Conservation (phyloP, 192 early-diverging fungal genomes). For the Chytriomyces hyalinus region DNA sequence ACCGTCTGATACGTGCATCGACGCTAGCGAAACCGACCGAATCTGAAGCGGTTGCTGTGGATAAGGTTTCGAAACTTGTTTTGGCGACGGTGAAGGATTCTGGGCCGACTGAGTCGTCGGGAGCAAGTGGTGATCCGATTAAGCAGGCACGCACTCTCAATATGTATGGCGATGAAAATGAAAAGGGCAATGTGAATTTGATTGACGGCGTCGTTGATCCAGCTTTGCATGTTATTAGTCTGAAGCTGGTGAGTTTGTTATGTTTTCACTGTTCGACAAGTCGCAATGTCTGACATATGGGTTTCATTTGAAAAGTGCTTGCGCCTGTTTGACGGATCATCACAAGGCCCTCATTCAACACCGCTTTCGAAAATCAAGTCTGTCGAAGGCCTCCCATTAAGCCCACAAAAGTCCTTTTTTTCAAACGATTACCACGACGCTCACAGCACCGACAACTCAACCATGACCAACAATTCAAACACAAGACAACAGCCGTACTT, state of each 20-base stretch:
- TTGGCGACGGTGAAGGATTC: neutral
- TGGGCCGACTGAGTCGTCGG: neutral
- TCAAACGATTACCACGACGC: neutral
- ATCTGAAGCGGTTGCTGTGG: conserved; percentile 1
- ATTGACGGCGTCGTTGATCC: neutral
- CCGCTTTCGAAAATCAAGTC: neutral
- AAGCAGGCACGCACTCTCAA: neutral
- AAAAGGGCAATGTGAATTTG: neutral
- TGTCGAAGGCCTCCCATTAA: neutral
- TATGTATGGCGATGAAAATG: too few relatives aligned
- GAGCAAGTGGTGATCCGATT: neutral
- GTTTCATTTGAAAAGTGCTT: neutral
- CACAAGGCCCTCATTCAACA: neutral
- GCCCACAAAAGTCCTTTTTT: neutral
- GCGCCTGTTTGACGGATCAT: conserved; percentile 12
- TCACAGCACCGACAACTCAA: neutral
- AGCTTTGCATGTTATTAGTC: neutral
- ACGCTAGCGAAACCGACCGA: neutral
- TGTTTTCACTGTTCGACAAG: neutral
- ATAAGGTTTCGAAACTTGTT: conserved; percentile 13
- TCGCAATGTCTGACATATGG: neutral
- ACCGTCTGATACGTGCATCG: neutral
- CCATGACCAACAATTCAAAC: neutral
- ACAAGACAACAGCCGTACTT: neutral
- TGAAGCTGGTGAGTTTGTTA: neutral